phyloP scores from a whole-genome alignment of 192 early-diverging fungal species.

The Gaertneriomyces sp. region DNA sequence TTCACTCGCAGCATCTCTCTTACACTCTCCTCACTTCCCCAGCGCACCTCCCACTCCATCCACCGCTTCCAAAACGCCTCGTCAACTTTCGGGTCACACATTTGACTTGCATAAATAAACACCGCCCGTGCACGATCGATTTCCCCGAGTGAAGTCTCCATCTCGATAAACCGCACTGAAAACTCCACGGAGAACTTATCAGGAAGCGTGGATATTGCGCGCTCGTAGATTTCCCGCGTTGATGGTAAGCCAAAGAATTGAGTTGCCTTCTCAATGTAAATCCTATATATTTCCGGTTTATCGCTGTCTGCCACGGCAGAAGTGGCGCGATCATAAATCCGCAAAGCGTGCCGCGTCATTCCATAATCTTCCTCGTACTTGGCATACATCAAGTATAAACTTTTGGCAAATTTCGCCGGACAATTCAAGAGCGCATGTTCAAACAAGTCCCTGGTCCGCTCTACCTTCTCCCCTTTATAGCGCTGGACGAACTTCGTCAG shows the following conservation, averaged over 20 bases:
- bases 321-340: conserved; percentile 90
- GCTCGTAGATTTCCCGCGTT: conserved; percentile 87
- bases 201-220: conserved; percentile 82
- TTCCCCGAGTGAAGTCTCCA: conserved; percentile 89
- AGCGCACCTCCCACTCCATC: conserved; percentile 96
- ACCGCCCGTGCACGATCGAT: conserved; percentile 91
- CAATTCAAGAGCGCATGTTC: conserved; percentile 88
- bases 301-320: conserved; percentile 71
- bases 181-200: conserved; percentile 76
- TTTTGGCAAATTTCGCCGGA: conserved; percentile 80
- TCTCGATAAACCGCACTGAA: conserved; percentile 74
- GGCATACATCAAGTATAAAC: conserved; percentile 86
- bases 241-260: conserved; percentile 81
- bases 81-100: conserved; percentile 78
- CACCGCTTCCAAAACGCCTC: conserved; percentile 81
- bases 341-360: conserved; percentile 84
- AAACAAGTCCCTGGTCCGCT: conserved; percentile 90
- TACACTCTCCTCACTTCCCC: conserved; percentile 97
- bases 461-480: conserved; percentile 81
- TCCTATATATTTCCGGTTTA: conserved; percentile 75
- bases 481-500: conserved; percentile 78
- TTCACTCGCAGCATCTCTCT: conserved; percentile 80
- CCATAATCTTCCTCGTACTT: conserved; percentile 91
- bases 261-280: conserved; percentile 86
- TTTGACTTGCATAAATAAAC: conserved; percentile 79